Base-by-base conservation (phyloP, 441 rosid species). In the Breynia disticha region DNA sequence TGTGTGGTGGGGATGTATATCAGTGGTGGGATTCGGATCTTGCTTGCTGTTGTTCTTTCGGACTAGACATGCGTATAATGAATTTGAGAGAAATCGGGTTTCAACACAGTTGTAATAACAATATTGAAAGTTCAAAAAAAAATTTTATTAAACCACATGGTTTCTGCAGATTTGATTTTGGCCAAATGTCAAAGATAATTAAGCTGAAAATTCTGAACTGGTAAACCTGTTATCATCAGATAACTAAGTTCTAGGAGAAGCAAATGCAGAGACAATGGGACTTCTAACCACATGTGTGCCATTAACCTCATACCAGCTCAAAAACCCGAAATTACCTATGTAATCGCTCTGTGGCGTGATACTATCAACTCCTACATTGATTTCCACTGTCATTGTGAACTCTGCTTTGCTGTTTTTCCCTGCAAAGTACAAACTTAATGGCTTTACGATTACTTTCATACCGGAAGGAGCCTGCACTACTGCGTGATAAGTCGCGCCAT, bases 1-100 rank as follows among this genome's bases (percentile, higher is more conserved):
- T 70, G 66, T 86, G 52, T 68, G 78, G 86, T 93, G 98, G 95
- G 95, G 97, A 1, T 78, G 88, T 79, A 61, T 91, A 47, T 82
- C 95, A 9, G 46, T 88, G 7, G 28, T 81, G 17, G 98, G 98
- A 4, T 68, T 93, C 19, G 76, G 56, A 60, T 82, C 72, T 7
- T 84, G 95, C 46, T 58, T 79, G 64, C 72, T 93, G 42, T 67
- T 93, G 57, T 93, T 82, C 70, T 57, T 84, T 19, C 82, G 98
- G 69, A 93, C 98, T 14, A 84, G 81, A 62, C 76, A 76, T 44
- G 95, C 97, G 28, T 93, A 93, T 59, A 72, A 78, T 49, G 81
- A 71, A 38, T 93, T 88, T 47, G 97, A 93, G 72, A 57, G 60
- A 52, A 79, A 79, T 42, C 81, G 97, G 11, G 53, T 55, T 18